phyloP scores from a whole-genome alignment of 805 yeast species.

The Wickerhamiella vanderwaltii region DNA sequence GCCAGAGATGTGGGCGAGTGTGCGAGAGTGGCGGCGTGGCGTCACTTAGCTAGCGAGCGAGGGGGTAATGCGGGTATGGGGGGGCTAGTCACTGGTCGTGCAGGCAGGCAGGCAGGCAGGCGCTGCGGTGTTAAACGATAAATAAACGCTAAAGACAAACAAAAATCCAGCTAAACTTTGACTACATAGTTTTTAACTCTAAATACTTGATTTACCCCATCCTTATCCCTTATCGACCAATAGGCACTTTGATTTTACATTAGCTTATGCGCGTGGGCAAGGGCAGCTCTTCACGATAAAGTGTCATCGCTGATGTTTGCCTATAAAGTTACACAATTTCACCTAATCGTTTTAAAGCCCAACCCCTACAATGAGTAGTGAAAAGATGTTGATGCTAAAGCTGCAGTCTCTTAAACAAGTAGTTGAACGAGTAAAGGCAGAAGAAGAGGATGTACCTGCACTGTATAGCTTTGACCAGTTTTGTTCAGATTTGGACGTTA shows the following conservation, averaged over 20 bases:
- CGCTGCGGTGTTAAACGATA: too few species aligned
- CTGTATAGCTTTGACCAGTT: constrained; percentile 21
- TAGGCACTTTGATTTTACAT: background rate
- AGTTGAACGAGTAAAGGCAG: constrained; percentile 8
- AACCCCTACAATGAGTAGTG: constrained; percentile 5
- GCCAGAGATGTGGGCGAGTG: too few species aligned
- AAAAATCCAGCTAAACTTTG: too few species aligned
- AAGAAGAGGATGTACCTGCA: constrained; percentile 14
- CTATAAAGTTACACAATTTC: background rate
- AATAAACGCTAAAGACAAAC: too few species aligned
- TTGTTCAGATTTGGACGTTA: constrained; percentile 21
- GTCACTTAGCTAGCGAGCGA: background rate
- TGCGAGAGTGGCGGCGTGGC: too few species aligned
- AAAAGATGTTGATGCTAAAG: constrained; percentile 13
- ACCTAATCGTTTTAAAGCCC: background rate
- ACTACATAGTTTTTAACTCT: too few species aligned
- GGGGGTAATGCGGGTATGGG: background rate
- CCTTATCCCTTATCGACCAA: constrained; percentile 8
- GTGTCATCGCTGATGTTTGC: constrained; percentile 1
- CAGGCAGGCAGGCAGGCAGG: too few species aligned
- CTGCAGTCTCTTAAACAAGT: constrained; percentile 14
- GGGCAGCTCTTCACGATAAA: constrained; percentile 5
- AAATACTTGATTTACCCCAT: background rate
- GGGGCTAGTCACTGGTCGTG: background rate
- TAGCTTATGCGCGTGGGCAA: constrained; percentile 1